Percentiles rank a stretch among this genome's conserved stretches.
Conservation (phyloP, 768 basidiomycete genomes). For the Boletus edulis region DNA sequence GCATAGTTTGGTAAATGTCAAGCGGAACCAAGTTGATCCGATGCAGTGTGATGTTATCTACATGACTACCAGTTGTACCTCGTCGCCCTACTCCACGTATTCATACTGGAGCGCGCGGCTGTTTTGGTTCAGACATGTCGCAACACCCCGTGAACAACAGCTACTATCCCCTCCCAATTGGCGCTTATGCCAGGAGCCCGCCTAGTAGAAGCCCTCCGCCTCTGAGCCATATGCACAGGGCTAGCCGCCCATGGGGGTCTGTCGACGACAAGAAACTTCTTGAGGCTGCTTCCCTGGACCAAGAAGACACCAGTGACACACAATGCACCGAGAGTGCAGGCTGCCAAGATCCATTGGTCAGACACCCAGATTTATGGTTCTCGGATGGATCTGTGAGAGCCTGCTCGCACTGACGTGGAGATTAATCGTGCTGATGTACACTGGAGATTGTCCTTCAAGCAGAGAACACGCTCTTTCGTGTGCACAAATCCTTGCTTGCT, state of each 20-base stretch:
- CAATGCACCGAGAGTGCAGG: too few species aligned
- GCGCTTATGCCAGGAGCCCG: constrained; percentile 28
- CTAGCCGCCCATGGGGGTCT: constrained; percentile 17
- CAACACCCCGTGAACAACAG: constrained; percentile 28
- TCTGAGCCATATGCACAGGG: constrained; percentile 3
- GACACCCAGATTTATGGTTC: constrained; percentile 69
- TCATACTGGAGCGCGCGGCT: not conserved
- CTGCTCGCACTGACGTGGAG: not conserved
- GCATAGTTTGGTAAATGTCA: too few species aligned
- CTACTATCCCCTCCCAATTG: constrained; percentile 32
- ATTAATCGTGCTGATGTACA: not conserved
- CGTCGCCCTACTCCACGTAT: too few species aligned
- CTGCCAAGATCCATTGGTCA: constrained; percentile 3
- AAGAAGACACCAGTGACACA: constrained; percentile 1
- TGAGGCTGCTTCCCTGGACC: not conserved
- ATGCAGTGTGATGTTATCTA: constrained; percentile 13
- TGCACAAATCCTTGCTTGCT: constrained; percentile 70
- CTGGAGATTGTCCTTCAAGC: constrained; percentile 57
- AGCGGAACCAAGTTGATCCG: too few species aligned
- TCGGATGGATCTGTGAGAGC: constrained; percentile 56
- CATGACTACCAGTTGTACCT: too few species aligned
- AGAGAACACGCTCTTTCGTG: constrained; percentile 63
- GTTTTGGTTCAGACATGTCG: constrained; percentile 15
- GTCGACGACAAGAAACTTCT: constrained; percentile 4
- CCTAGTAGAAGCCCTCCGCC: constrained; percentile 30